Evolutionary conservation across 164 flowering plant genomes (phyloP).

Genomic region (Platanus orientalis): DNA sequence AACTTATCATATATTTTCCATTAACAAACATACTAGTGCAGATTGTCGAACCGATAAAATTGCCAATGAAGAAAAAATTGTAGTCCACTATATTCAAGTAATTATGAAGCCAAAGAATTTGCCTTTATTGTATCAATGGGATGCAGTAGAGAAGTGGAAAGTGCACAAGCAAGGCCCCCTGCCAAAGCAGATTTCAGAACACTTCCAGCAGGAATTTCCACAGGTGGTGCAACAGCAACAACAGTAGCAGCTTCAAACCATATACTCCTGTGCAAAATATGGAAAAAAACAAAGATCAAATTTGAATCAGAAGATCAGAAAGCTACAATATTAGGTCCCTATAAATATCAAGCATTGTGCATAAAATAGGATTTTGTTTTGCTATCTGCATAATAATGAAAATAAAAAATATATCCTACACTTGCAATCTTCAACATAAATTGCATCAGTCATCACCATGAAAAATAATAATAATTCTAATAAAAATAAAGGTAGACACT

Average conservation of each 20-base stretch:
- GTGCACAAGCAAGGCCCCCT: conserved; percentile 93
- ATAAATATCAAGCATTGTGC: no score
- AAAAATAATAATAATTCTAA: no score
- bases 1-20: not conserved
- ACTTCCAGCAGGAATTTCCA: conserved; percentile 84
- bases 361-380: no score
- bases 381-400: no score
- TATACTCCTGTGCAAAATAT: conserved; percentile 48
- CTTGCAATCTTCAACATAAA: no score
- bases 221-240: conserved; percentile 93
- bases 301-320: not conserved
- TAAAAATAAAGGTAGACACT: no score
- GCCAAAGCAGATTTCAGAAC: conserved; percentile 92
- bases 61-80: not conserved
- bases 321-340: no score
- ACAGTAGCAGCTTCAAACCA: conserved; percentile 98
- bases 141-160: conserved; percentile 74
- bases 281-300: not conserved
- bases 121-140: conserved; percentile 94
- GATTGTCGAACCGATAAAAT: not conserved
- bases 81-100: not conserved
- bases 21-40: no score
- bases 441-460: no score
- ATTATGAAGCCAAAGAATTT: conserved; percentile 12
- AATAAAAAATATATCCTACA: no score